Evolutionary conservation across 108 stramenopile species (phyloP).

Genomic region (Fragilaria crotonensis): DNA sequence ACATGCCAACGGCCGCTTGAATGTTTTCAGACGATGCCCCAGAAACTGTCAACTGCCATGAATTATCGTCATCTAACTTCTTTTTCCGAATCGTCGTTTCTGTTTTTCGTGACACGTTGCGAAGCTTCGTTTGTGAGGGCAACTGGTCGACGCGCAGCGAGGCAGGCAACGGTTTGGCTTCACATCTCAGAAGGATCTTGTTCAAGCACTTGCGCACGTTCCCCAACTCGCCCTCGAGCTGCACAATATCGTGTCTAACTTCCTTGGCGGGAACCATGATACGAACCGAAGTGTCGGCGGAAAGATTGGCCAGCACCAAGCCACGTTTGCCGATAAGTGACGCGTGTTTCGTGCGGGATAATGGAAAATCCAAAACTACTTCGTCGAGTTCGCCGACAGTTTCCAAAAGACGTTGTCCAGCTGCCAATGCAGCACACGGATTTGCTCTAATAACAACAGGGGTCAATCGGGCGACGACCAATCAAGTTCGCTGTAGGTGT

Average conservation of each 20-base stretch:
- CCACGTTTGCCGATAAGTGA: constrained; percentile 59
- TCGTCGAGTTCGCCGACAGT: constrained; percentile 24
- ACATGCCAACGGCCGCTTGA: neutral
- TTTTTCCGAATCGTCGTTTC: constrained; percentile 35
- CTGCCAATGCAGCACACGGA: constrained; percentile 24
- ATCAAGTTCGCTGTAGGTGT: constrained; percentile 36
- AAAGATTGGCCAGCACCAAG: constrained; percentile 33
- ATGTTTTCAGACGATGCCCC: neutral
- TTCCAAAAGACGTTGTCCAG: constrained; percentile 24
- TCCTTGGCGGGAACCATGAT: constrained; percentile 63
- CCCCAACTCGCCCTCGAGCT: constrained; percentile 35
- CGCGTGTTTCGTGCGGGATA: constrained; percentile 36
- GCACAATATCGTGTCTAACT: constrained; percentile 34
- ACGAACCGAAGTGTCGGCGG: constrained; percentile 43
- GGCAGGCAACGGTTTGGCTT: constrained; percentile 2
- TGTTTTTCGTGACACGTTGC: constrained; percentile 34
- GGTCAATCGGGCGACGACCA: constrained; percentile 42
- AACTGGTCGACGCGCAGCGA: constrained; percentile 11
- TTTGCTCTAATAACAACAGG: constrained; percentile 42
- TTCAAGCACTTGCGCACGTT: constrained; percentile 26
- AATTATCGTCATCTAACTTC: neutral
- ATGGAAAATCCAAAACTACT: constrained; percentile 21
- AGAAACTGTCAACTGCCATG: neutral
- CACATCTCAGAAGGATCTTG: neutral
- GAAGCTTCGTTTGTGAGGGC: constrained; percentile 49